Evolutionary conservation across 2,329 filamentous ascomycete genomes (phyloP).

Genomic region (Aureobasidium lini): DNA sequence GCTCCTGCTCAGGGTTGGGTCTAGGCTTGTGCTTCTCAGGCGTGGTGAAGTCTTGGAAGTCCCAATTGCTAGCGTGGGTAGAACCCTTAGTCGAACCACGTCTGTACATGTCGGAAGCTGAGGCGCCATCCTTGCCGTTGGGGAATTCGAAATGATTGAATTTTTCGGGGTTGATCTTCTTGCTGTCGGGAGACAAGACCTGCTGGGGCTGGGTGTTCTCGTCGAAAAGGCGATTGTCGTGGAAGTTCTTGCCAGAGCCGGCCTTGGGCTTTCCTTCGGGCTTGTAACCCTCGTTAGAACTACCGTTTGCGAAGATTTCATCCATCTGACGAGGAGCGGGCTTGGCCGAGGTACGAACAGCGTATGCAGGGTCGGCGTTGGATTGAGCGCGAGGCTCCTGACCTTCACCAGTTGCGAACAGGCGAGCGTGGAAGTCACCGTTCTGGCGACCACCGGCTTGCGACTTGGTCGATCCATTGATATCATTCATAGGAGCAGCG

Average conservation of each 20-base stretch:
- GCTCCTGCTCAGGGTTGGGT: slow-evolving; percentile 59
- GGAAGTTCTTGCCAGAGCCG: slow-evolving; percentile 45
- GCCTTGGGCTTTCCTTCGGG: slow-evolving; percentile 35
- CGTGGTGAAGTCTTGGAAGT: slow-evolving; percentile 80
- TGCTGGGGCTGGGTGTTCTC: slow-evolving; percentile 42
- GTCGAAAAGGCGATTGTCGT: slow-evolving; percentile 49
- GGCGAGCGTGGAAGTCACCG: slow-evolving; percentile 23
- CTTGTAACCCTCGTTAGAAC: slow-evolving; percentile 30
- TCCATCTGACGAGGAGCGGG: slow-evolving; percentile 58
- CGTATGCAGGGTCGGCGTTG: slow-evolving; percentile 38
- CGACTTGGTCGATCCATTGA: slow-evolving; percentile 18
- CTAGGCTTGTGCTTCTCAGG: slow-evolving; percentile 67
- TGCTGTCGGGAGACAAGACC: slow-evolving; percentile 33
- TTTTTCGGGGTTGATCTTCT: slow-evolving; percentile 67
- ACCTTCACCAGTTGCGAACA: slow-evolving; percentile 65
- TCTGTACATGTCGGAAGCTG: slow-evolving; percentile 27
- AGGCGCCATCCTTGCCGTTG: slow-evolving; percentile 47
- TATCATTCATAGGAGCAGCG: slow-evolving; percentile 19
- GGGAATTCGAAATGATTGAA: slow-evolving; percentile 81
- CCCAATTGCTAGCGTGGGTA: slow-evolving; percentile 66
- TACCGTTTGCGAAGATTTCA: slow-evolving; percentile 56
- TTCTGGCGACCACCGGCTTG: slow-evolving; percentile 13
- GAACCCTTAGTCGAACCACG: slow-evolving; percentile 21
- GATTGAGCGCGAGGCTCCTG: slow-evolving; percentile 35
- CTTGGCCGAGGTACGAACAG: slow-evolving; percentile 63